Base-by-base conservation (phyloP, 2,329 filamentous ascomycete genomes). In the Aspergillus terreus region DNA sequence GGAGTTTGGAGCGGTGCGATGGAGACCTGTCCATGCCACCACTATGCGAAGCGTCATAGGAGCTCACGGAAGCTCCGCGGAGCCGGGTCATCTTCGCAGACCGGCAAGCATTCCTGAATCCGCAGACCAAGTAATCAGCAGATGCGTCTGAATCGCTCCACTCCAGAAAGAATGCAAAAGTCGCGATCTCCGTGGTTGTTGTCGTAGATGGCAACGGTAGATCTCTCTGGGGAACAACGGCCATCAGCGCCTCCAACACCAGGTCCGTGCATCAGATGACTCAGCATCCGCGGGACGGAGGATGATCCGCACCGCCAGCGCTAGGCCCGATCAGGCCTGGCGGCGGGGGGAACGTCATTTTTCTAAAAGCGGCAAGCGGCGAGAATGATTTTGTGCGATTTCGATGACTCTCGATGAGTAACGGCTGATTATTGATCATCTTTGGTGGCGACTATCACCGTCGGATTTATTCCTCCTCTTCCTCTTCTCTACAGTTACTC, bases 71-170 rank as follows among this genome's bases (percentile, higher is more conserved):
- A 63, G 63, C 68, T 66, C 70, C 72, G 59, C 67, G 69, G 63
- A 73, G 65, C 63, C 71, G 71, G 47, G 70, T 74, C 72, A 74
- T 75, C 42, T 61, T 71, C 49, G 56, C 33, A 50, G 40, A 44
- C 44, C 10, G 48, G 32, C 55, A 58, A 52, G 56, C 69, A 71
- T 71, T 47, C 57, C 65, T 63, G 33, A 47, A 46, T 38, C 35
- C 32, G 19, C 19, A 40, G 33, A 27, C 19, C 19, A 15, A 40
- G 35, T 38, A 11, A 38, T 4, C 10, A n/a, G 14, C 1, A 38
- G 14, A 38, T 38, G 6, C 14, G 35, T 6, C 35, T 14, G 12
- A 11, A 17, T 38, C 35, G 15, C 35, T 15, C 12, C 35, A 4
- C 5, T n/a, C 35, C 14, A 17, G 15, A 6, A 17, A 38, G 35